Evolutionary conservation across 2,329 filamentous ascomycete genomes (phyloP), one percentile per base, ranked within the genome.

Genomic region (Thermoascus crustaceus): DNA sequence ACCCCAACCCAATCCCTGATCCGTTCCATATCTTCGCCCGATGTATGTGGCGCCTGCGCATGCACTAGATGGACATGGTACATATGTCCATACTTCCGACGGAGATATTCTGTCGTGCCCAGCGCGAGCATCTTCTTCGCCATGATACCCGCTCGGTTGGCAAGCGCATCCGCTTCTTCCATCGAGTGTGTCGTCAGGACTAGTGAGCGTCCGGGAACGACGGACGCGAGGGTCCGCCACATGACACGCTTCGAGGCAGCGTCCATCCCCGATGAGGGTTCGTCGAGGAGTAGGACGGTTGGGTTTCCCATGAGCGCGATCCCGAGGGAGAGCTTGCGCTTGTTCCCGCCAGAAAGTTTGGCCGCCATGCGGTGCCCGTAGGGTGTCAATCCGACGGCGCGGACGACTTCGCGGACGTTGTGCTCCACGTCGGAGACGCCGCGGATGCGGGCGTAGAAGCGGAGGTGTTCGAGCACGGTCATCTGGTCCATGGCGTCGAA

Each of bases 221-320:
- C 79, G 1, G 78, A 73, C 3, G 76, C 75, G 1, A 95, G 69
- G 0, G 87, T 94, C 38, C 77, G 77, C 89, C 89, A 95, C 84
- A 96, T 94, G 45, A 93, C 75, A 26, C 89, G 76, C 60, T 95
- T 95, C 0, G 85, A 82, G 0, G 85, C 86, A 0, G 88, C 87
- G 49, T 96, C 89, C 66, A 95, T 83, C 0, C 88, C 87, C 0
- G 81, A 87, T 0, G 77, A 84, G 0, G 89, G 89, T 55, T 95
- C 89, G 52, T 96, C 89, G 2, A 95, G 78, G 0, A 95, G 70
- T 1, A 96, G 67, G 0, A 94, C 87, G 0, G 80, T 77, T 0
- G 88, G 88, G 49, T 95, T 94, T 3, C 88, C 89, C 74, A 94
- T 94, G 1, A 96, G 67, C 0, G 89, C 88, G 37, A 95, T 94